Conservation (phyloP, 2,329 filamentous ascomycete genomes). For the Didymella lethalis region DNA sequence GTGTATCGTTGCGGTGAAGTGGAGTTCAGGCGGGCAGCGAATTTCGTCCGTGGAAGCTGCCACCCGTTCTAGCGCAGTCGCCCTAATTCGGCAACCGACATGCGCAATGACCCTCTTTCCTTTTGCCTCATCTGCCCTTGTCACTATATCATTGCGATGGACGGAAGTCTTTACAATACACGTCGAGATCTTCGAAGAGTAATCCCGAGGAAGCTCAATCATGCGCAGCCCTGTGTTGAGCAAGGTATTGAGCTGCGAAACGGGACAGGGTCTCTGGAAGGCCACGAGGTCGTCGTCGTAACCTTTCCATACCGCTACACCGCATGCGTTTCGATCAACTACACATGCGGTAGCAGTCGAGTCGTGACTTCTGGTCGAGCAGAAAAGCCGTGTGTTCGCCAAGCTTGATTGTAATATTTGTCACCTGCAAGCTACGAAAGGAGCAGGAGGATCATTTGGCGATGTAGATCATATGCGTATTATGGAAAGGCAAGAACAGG, state of each 20-base stretch:
- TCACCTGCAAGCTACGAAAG: slow-evolving; percentile 6
- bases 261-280: not conserved
- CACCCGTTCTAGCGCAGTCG: slow-evolving; percentile 8
- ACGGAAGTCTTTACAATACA: not conserved
- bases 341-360: slow-evolving; percentile 2
- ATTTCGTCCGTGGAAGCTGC: slow-evolving; percentile 10
- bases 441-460: slow-evolving; percentile 15
- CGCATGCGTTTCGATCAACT: not conserved
- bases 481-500: slow-evolving; percentile 9
- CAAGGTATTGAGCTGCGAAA: slow-evolving; percentile 3
- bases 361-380: slow-evolving; percentile 15
- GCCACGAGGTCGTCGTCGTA: slow-evolving; percentile 9
- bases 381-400: slow-evolving; percentile 7
- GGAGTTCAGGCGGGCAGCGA: slow-evolving; percentile 3
- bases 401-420: slow-evolving; percentile 9
- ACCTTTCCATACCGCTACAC: slow-evolving; percentile 2
- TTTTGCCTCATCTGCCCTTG: not conserved
- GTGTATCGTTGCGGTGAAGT: not conserved
- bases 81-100: slow-evolving; percentile 5
- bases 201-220: not conserved
- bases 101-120: not conserved
- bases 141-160: slow-evolving; percentile 4
- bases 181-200: not conserved
- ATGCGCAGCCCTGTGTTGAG: not conserved
- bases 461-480: slow-evolving; percentile 12